These are phyloP conservation scores for Chaetomiaceae sp. DNA, from an alignment of 2,329 filamentous ascomycete genomes.

Conservation along the genomic window DNA sequence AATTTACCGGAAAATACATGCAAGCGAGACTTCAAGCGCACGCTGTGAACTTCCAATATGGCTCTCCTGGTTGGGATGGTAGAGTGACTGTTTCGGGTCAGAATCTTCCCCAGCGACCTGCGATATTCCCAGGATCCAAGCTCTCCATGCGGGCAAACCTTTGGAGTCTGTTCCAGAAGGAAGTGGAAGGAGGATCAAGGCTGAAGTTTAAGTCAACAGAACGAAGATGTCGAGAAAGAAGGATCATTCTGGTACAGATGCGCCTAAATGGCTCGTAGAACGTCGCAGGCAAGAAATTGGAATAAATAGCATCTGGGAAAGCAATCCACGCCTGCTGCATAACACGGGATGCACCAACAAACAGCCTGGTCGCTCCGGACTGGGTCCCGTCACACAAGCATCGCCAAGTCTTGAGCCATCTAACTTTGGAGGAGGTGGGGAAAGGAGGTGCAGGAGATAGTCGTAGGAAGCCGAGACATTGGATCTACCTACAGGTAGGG, in stretches of 20 bases:
- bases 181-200: background rate
- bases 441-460: background rate
- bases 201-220: background rate
- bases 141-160: no score
- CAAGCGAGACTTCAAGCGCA: background rate
- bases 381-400: background rate
- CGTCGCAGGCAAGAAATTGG: background rate
- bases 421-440: background rate
- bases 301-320: background rate
- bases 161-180: background rate
- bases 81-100: no score
- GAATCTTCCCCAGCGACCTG: no score
- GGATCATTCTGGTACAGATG: background rate
- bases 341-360: background rate
- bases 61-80: background rate
- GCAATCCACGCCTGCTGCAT: slow-evolving; percentile 8
- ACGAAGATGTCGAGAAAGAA: background rate
- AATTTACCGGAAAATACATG: background rate
- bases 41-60: background rate
- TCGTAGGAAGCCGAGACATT: background rate
- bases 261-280: slow-evolving; percentile 1
- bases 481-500: no score
- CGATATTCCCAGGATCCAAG: no score
- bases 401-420: background rate
- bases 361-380: background rate